phyloP scores from a whole-genome alignment of 352 stramenopile genomes.

The Phytophthora sojae region DNA sequence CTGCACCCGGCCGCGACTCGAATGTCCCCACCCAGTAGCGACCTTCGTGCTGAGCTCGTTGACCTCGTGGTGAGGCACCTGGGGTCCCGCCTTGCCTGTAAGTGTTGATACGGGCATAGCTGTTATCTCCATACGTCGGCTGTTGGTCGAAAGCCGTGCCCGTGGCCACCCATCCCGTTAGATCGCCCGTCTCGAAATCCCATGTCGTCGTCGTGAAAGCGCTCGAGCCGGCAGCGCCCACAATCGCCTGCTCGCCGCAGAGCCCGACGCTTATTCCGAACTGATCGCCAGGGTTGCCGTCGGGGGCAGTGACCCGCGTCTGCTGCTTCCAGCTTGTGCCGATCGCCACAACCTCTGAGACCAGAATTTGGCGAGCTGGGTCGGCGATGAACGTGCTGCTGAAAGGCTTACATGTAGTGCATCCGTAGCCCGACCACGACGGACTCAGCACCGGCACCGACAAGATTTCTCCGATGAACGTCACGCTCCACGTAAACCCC shows the following conservation, averaged over 20 bases:
- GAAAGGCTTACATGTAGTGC: constrained; percentile 73
- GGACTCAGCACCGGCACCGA: constrained; percentile 63
- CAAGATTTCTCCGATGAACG: constrained; percentile 83
- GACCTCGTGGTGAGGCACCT: constrained; percentile 42
- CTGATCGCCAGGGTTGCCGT: constrained; percentile 77
- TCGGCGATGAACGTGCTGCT: constrained; percentile 69
- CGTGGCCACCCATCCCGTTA: constrained; percentile 94
- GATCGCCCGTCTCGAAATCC: constrained; percentile 97
- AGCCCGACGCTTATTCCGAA: constrained; percentile 83
- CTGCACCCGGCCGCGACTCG: constrained; percentile 87
- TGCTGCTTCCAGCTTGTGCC: constrained; percentile 73
- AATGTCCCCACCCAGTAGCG: constrained; percentile 97
- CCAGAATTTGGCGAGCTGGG: constrained; percentile 62
- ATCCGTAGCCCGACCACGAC: constrained; percentile 73
- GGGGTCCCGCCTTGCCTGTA: constrained; percentile 49
- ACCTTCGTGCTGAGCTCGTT: constrained; percentile 74
- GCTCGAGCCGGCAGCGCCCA: constrained; percentile 72
- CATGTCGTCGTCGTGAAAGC: constrained; percentile 92
- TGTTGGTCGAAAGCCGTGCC: constrained; percentile 94
- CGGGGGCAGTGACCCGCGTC: constrained; percentile 57
- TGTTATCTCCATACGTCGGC: constrained; percentile 96
- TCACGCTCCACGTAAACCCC: constrained; percentile 84
- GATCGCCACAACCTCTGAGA: constrained; percentile 56
- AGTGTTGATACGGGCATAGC: constrained; percentile 76
- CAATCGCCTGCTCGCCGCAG: constrained; percentile 78